Conservation (phyloP, 805 yeast species). For the Candida michaelii region DNA sequence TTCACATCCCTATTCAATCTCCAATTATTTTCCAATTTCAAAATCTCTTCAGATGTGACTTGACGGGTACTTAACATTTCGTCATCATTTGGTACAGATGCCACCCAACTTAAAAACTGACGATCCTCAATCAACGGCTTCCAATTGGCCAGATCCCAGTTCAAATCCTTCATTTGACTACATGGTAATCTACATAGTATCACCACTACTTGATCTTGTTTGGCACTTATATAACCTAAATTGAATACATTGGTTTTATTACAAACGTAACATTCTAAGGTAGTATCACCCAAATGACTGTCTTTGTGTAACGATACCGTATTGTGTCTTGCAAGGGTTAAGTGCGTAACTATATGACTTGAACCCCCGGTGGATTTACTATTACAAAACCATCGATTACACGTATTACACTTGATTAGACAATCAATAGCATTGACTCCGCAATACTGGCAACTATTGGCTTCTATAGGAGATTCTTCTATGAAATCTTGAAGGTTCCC, state of each 20-base stretch:
- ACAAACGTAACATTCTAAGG: conserved; percentile 87
- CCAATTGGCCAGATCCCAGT: conserved; percentile 91
- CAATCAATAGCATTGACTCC: conserved; percentile 64
- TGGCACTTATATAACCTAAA: conserved; percentile 85
- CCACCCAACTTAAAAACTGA: conserved; percentile 79
- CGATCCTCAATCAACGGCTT: conserved; percentile 80
- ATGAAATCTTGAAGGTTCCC: conserved; percentile 14
- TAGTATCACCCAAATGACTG: conserved; percentile 83
- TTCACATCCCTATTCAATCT: conserved; percentile 68
- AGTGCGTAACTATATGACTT: conserved; percentile 83
- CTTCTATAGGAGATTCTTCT: not conserved
- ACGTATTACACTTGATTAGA: conserved; percentile 72
- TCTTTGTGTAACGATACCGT: conserved; percentile 72
- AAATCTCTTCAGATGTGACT: conserved; percentile 64
- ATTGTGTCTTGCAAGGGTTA: conserved; percentile 78
- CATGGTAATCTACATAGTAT: conserved; percentile 87
- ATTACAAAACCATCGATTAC: conserved; percentile 90
- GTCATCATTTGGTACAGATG: conserved; percentile 65
- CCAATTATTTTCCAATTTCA: conserved; percentile 80
- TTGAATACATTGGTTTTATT: conserved; percentile 78
- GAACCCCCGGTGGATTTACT: conserved; percentile 51
- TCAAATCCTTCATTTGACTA: conserved; percentile 67
- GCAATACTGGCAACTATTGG: conserved; percentile 59
- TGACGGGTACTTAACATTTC: conserved; percentile 54
- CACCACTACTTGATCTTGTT: conserved; percentile 82